These are phyloP conservation scores for Cryptosporidium meleagridis DNA, from an alignment of 169 alveolate species.

Conservation along the genomic window DNA sequence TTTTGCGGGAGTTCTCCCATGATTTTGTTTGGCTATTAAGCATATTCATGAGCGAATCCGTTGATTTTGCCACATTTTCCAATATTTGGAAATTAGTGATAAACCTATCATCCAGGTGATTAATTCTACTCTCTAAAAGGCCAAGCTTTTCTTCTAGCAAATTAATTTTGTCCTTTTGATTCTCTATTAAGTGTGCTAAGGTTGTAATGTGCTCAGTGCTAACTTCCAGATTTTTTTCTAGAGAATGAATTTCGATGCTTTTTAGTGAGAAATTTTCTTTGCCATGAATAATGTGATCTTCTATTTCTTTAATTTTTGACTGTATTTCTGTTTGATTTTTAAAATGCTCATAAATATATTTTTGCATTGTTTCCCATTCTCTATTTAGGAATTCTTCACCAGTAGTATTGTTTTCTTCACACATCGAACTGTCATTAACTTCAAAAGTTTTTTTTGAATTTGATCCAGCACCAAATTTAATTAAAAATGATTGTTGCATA, in stretches of 20 bases:
- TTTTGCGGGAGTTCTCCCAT: constrained; percentile 39
- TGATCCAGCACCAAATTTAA: background rate
- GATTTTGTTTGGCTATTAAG: constrained; percentile 15
- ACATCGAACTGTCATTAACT: background rate
- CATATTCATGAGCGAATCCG: constrained; percentile 31
- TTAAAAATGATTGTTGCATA: constrained; percentile 4
- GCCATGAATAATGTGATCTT: constrained; percentile 2
- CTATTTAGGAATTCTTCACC: background rate
- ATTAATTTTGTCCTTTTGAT: constrained; percentile 11
- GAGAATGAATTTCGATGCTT: background rate
- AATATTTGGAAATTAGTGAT: constrained; percentile 3
- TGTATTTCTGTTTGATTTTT: constrained; percentile 26
- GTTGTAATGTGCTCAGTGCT: constrained; percentile 60
- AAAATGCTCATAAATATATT: constrained; percentile 49
- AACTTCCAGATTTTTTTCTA: constrained; percentile 23
- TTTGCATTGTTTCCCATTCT: constrained; percentile 54
- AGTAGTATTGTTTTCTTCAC: background rate
- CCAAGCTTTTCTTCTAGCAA: constrained; percentile 4
- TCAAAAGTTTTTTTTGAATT: background rate
- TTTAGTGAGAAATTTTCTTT: background rate
- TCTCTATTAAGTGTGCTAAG: constrained; percentile 11
- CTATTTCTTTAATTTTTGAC: constrained; percentile 44
- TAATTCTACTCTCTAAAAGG: background rate
- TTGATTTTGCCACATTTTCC: constrained; percentile 26
- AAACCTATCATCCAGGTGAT: constrained; percentile 1